These are phyloP conservation scores for Verruconis gallopava DNA, from an alignment of 2,329 filamentous ascomycete genomes.

Conservation along the genomic window DNA sequence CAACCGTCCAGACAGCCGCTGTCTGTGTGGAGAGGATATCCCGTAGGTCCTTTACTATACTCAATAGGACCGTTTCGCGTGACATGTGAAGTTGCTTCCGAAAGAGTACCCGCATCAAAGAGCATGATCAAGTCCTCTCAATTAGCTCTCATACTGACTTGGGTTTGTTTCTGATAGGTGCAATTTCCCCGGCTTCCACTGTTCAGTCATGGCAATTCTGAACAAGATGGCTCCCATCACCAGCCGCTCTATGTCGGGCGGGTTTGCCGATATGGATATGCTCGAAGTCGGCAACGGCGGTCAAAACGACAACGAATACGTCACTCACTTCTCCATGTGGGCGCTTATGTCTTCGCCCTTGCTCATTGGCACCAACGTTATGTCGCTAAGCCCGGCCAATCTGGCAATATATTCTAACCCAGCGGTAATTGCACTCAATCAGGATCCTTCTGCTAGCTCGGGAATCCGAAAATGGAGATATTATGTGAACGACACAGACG, in stretches of 20 bases:
- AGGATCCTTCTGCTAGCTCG: conserved; percentile 31
- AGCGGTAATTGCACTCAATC: conserved; percentile 37
- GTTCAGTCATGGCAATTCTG: conserved; percentile 37
- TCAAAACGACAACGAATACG: conserved; percentile 28
- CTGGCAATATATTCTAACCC: conserved; percentile 36
- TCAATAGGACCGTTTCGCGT: too few relatives aligned
- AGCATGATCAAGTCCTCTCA: too few relatives aligned
- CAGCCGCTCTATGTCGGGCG: conserved; percentile 29
- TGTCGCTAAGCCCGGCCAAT: conserved; percentile 26
- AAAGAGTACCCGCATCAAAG: too few relatives aligned
- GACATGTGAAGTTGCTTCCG: too few relatives aligned
- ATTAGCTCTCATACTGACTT: too few relatives aligned
- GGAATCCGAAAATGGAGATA: conserved; percentile 34
- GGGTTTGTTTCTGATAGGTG: too few relatives aligned
- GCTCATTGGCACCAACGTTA: conserved; percentile 35
- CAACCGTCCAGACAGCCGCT: conserved; percentile 29
- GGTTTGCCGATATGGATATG: conserved; percentile 38
- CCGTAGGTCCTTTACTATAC: too few relatives aligned
- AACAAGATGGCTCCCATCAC: conserved; percentile 34
- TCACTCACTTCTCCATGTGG: conserved; percentile 37
- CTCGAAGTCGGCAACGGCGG: conserved; percentile 35
- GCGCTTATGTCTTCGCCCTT: conserved; percentile 35
- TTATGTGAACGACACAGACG: conserved; percentile 27
- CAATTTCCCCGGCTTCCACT: conserved; percentile 33
- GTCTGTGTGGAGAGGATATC: conserved; percentile 29